Evolutionary conservation across 2,329 filamentous ascomycete species (phyloP), one percentile per base, ranked within the genome.

Genomic region (Thyridium curvatum): DNA sequence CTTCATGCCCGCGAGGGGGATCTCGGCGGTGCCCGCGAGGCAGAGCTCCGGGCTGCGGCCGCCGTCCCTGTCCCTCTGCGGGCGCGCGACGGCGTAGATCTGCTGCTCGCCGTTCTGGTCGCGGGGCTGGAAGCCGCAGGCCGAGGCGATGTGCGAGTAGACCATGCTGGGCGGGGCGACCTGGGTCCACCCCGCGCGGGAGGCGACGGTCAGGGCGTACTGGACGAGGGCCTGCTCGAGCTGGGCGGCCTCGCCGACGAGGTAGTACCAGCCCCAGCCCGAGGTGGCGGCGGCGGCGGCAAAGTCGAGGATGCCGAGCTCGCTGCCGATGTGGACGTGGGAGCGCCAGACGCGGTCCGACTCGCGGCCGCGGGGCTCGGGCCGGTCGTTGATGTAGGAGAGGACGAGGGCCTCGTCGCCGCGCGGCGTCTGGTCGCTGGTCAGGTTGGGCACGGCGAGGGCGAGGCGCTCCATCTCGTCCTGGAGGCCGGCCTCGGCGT

Each of bases 201-300:
- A 78, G 8, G 86, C 86, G 2, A 86, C 77, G 9, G 74, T 71
- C 3, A 97, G 72, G 0, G 93, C 83, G 59, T 94, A 96, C 58
- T 91, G 84, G 12, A 97, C 68, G 3, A 98, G 74, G 0, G 93
- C 93, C 57, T 97, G 91, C 64, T 98, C 93, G n/a, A 98, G 75
- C 59, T 93, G 78, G 0, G 90, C 90, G 8, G 82, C 93, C 54
- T 94, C 90, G 55, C 91, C 87, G n/a, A 87, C 71, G 10, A 98
- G 78, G 62, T 89, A 97, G 66, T 98, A 98, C 87, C 89, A 98
- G 2, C 93, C 93, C 91, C 91, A 98, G 30, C 93, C 93, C 4
- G 84, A 86, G 2, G 87, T 82, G n/a, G 77, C 80, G 2, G 83
- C 83, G 5, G 89, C 88, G 42, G 76, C 82, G 5, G 84, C 71